Evolutionary conservation across 1,284 basidiomycete genomes (phyloP), one percentile per base, ranked within the genome.

Genomic region (Moesziomyces sp.): DNA sequence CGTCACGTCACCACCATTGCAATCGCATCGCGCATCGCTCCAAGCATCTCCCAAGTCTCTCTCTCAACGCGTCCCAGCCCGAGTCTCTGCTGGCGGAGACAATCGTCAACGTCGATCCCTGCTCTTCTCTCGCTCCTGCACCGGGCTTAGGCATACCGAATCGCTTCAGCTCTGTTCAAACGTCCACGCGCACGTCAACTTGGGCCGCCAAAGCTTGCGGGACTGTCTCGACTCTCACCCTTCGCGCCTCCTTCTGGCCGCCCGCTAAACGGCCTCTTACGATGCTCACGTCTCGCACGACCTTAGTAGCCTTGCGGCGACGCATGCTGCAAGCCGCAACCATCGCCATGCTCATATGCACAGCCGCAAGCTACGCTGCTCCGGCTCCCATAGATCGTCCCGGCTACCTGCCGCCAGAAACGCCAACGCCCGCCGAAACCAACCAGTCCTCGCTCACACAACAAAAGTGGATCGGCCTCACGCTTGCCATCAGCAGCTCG

Each of bases 401-500:
- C 0, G 64, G 55, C 46, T 73, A 63, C 26, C 64, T 73, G 16
- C 70, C 70, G 46, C 70, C 60, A 64, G 60, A 73, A 46, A 30
- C 64, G 35, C 69, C 58, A 46, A 58, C 54, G 1, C 45, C 64
- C 24, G 59, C 64, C 34, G 70, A 67, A n/a, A 64, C 64, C 8
- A 38, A 60, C 4, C 56, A 64, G 26, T 66, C 67, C 6, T 71
- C 78, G 42, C 71, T 82, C 50, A 80, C 76, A 18, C 70, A 78
- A 58, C 80, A 83, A 49, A 83, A 83, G 52, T 82, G 80, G 80
- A 82, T 83, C 54, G 82, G 82, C 21, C 68, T 83, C 26, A 76
- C 75, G 11, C 76, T 83, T 19, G 82, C 82, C 46, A 76, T 83
- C 58, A 79, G 79, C 73, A 78, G 77, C 47, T 79, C 76, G 16